Conservation (phyloP, 2,329 filamentous ascomycete genomes). For the Colletotrichum sp. region DNA sequence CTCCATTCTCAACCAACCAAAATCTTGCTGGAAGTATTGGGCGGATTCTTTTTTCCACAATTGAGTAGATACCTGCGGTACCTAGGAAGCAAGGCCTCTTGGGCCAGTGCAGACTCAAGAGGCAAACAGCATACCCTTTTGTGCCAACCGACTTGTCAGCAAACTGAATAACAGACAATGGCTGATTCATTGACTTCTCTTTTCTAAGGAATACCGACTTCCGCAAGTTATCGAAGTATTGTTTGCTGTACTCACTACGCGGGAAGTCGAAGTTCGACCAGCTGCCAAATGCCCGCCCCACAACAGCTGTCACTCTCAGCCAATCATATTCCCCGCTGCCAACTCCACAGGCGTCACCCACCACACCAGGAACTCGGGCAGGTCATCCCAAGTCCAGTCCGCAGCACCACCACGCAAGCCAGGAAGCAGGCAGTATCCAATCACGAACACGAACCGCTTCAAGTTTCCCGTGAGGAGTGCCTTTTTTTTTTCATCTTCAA, state of each 20-base stretch:
- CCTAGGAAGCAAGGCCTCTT: not conserved
- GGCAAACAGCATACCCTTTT: not conserved
- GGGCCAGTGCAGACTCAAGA: not conserved
- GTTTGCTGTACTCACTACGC: not conserved
- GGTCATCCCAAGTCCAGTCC: not conserved
- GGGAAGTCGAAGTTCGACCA: not conserved
- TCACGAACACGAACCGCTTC: not conserved
- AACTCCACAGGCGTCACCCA: not conserved
- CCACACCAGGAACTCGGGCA: not conserved
- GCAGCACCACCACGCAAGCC: not conserved
- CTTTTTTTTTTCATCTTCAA: not conserved
- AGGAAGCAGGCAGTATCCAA: not conserved
- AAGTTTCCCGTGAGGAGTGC: not conserved
- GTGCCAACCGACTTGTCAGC: not conserved
- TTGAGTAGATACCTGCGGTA: too few species aligned
- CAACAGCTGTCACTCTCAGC: not conserved
- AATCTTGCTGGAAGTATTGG: not conserved
- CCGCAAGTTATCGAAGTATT: not conserved
- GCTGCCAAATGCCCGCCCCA: not conserved
- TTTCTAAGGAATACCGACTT: not conserved
- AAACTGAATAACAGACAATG: fast-evolving
- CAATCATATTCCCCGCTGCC: not conserved
- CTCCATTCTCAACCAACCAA: not conserved
- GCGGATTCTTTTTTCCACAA: not conserved
- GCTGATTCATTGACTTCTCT: not conserved